Percentiles rank a stretch among this genome's conserved stretches.
These are phyloP conservation scores for Choanephora cucurbitarum DNA, from an alignment of 371 early-diverging fungal genomes.

Conservation along the genomic window DNA sequence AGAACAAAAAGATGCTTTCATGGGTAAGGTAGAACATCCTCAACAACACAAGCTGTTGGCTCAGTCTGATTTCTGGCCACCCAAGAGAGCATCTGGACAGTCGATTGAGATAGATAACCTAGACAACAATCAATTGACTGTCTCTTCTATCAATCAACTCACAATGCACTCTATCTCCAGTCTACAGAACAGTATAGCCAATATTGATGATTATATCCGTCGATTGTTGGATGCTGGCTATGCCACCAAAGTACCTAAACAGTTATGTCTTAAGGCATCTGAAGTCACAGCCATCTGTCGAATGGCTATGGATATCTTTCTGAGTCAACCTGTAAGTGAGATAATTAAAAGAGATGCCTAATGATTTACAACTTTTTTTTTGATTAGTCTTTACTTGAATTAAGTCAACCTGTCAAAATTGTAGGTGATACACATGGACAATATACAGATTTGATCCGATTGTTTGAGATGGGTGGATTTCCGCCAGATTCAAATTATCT, in stretches of 20 bases:
- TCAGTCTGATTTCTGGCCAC: constrained; percentile 44
- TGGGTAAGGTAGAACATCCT: constrained; percentile 36
- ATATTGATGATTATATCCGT: constrained; percentile 85
- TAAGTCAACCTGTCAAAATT: constrained; percentile 97
- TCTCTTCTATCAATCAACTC: constrained; percentile 48
- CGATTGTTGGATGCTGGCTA: constrained; percentile 81
- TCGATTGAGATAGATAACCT: constrained; percentile 9
- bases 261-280: constrained; percentile 73
- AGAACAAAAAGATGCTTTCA: constrained; percentile 20
- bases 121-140: constrained; percentile 45
- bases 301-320: constrained; percentile 86
- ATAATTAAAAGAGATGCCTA: too few relatives aligned
- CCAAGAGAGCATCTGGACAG: constrained; percentile 17
- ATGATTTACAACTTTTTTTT: too few relatives aligned
- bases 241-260: constrained; percentile 72
- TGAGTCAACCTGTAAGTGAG: constrained; percentile 87
- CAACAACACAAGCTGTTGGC: constrained; percentile 42
- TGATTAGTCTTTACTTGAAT: constrained; percentile 90
- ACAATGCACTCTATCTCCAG: constrained; percentile 47
- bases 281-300: constrained; percentile 92
- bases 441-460: constrained; percentile 84
- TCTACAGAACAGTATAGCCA: constrained; percentile 31
- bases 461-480: constrained; percentile 93
- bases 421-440: constrained; percentile 97
- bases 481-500: constrained; percentile 89